A percentile compares a stretch with the other conserved stretches of the same genome.
These are phyloP conservation scores for Aspergillus vadensis DNA, from an alignment of 2,329 filamentous ascomycete genomes.

Conservation along the genomic window DNA sequence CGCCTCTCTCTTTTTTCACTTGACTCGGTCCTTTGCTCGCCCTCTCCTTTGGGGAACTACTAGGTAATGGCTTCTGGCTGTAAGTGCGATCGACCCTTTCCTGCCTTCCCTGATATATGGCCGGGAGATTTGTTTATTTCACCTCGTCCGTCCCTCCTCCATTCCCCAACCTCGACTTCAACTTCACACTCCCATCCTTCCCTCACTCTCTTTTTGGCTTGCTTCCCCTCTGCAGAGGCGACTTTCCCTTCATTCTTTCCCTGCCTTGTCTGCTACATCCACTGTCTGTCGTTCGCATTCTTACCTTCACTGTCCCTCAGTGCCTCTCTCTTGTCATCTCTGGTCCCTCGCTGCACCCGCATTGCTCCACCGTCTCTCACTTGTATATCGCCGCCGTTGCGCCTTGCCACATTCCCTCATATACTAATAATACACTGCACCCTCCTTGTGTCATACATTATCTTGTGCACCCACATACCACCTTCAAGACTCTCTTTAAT, in stretches of 20 bases:
- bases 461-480: conserved; percentile 3
- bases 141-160: conserved; percentile 38
- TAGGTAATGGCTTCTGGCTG: conserved; percentile 39
- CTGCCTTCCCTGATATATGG: conserved; percentile 30
- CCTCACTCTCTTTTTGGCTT: conserved; percentile 20
- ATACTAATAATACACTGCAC: conserved; percentile 1
- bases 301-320: conserved; percentile 7
- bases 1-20: conserved; percentile 27
- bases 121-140: conserved; percentile 44
- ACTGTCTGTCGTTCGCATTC: conserved; percentile 14
- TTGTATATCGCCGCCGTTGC: conserved; percentile 8
- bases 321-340: conserved; percentile 1
- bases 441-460: conserved; percentile 11
- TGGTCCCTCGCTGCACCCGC: conserved; percentile 2
- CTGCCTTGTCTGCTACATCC: conserved; percentile 13
- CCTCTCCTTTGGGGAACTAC: conserved; percentile 29
- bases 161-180: conserved; percentile 31
- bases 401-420: conserved; percentile 13
- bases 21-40: conserved; percentile 16
- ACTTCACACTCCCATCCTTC: conserved; percentile 23
- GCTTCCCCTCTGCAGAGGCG: conserved; percentile 16
- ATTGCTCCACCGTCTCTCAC: neutral
- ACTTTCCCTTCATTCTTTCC: conserved; percentile 27
- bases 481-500: conserved; percentile 3
- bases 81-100: conserved; percentile 38